phyloP scores from a whole-genome alignment of 768 basidiomycete genomes.

The Collybiopsis confluens region DNA sequence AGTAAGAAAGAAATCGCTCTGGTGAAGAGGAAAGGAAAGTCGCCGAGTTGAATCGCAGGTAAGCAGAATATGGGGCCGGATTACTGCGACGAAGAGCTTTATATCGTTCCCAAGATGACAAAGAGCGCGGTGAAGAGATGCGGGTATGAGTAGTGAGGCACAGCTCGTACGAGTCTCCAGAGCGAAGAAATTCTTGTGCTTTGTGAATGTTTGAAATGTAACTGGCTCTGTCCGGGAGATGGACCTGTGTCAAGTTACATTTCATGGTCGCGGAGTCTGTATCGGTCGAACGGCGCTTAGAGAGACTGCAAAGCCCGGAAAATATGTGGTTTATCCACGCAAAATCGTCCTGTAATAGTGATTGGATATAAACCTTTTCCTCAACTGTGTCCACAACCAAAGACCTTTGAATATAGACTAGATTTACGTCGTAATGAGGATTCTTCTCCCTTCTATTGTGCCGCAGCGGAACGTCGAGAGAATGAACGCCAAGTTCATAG shows the following conservation, averaged over 20 bases:
- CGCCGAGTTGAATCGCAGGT: constrained; percentile 70
- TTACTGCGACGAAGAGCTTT: constrained; percentile 68
- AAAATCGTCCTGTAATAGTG: constrained; percentile 52
- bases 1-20: constrained; percentile 84
- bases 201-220: constrained; percentile 69
- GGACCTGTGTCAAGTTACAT: constrained; percentile 20
- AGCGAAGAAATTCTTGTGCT: constrained; percentile 70
- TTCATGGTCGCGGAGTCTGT: neutral
- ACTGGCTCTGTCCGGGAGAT: constrained; percentile 48
- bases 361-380: constrained; percentile 57
- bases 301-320: constrained; percentile 22
- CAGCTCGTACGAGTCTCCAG: constrained; percentile 91
- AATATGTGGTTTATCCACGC: constrained; percentile 54
- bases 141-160: constrained; percentile 78
- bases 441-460: constrained; percentile 17
- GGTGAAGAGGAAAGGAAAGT: constrained; percentile 85
- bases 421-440: constrained; percentile 66
- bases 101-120: constrained; percentile 72
- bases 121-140: constrained; percentile 41
- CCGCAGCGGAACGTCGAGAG: constrained; percentile 42
- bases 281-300: constrained; percentile 1
- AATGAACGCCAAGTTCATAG: constrained; percentile 71
- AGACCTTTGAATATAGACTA: constrained; percentile 77
- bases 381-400: constrained; percentile 58
- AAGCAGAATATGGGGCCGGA: constrained; percentile 87